These are phyloP conservation scores for Cinnamomum micranthum DNA, from an alignment of 164 flowering plant species.

Conservation along the genomic window DNA sequence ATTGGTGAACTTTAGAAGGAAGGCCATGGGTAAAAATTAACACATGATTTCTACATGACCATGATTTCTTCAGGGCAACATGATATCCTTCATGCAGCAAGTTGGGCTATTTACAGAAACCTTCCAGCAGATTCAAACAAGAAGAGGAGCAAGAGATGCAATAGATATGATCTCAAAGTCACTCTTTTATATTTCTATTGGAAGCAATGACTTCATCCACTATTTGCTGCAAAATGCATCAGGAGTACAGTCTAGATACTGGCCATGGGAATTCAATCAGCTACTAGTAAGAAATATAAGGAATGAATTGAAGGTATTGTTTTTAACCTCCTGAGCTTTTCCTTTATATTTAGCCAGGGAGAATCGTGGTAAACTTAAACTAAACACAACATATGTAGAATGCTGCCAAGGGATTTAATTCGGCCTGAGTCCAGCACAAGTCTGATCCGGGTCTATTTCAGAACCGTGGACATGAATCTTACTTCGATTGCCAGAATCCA, in stretches of 20 bases:
- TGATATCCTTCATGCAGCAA: conserved; percentile 70
- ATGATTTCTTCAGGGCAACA: conserved; percentile 57
- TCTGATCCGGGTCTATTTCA: no score
- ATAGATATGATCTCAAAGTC: conserved; percentile 53
- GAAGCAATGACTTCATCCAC: conserved; percentile 86
- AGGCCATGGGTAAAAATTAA: no score
- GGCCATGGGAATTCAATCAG: conserved; percentile 81
- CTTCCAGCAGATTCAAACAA: conserved; percentile 53
- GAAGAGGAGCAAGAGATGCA: conserved; percentile 64
- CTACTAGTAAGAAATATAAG: conserved; percentile 51
- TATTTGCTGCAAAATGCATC: conserved; percentile 73
- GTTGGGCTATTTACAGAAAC: conserved; percentile 82
- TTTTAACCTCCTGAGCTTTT: background rate
- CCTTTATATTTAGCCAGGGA: no score
- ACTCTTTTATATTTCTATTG: conserved; percentile 72
- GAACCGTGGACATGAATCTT: no score
- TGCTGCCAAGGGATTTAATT: no score
- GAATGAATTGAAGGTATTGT: conserved; percentile 62
- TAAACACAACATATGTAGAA: no score
- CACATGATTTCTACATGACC: background rate
- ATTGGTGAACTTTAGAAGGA: no score
- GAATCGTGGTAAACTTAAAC: no score
- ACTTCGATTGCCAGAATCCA: no score
- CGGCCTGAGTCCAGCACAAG: no score
- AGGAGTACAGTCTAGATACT: conserved; percentile 55